A percentile compares a stretch with the other conserved stretches of the same genome.
Conservation (phyloP, 257 asterid species). For the Jasminum sambac region DNA sequence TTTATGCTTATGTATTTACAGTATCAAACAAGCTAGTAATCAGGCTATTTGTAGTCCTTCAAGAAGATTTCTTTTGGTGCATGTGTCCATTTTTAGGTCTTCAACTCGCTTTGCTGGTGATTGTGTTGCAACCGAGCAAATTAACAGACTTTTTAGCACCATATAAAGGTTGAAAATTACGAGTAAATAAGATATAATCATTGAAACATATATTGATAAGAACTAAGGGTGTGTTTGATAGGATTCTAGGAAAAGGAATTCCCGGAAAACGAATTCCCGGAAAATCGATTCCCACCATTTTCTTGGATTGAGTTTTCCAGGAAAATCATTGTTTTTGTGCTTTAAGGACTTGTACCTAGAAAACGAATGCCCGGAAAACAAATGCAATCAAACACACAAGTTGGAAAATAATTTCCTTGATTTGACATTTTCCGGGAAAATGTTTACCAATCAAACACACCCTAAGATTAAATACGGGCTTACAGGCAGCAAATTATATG, state of each 20-base stretch:
- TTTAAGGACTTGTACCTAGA: too few species aligned
- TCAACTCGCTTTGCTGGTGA: slow-evolving; percentile 55
- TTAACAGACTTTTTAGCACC: slow-evolving; percentile 40
- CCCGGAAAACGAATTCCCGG: too few species aligned
- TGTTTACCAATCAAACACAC: too few species aligned
- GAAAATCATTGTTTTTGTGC: too few species aligned
- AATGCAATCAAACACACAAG: too few species aligned
- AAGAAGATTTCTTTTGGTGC: slow-evolving; percentile 88
- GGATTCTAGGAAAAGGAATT: too few species aligned
- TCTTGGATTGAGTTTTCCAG: too few species aligned
- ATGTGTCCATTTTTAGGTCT: slow-evolving; percentile 72
- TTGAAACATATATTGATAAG: slow-evolving; percentile 2
- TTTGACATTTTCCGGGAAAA: too few species aligned
- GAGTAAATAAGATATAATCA: not conserved
- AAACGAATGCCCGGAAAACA: too few species aligned
- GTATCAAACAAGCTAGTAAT: slow-evolving; percentile 77
- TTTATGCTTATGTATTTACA: slow-evolving; percentile 37
- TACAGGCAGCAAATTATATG: slow-evolving; percentile 45
- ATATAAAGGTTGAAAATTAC: slow-evolving; percentile 33
- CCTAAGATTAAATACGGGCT: slow-evolving; percentile 33
- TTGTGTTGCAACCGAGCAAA: slow-evolving; percentile 88
- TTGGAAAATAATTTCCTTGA: too few species aligned
- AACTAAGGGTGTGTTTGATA: too few species aligned
- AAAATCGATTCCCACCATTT: too few species aligned
- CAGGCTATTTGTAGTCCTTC: slow-evolving; percentile 93